Base-by-base conservation (phyloP, 2,329 filamentous ascomycete species). In the Emergomyces orientalis region DNA sequence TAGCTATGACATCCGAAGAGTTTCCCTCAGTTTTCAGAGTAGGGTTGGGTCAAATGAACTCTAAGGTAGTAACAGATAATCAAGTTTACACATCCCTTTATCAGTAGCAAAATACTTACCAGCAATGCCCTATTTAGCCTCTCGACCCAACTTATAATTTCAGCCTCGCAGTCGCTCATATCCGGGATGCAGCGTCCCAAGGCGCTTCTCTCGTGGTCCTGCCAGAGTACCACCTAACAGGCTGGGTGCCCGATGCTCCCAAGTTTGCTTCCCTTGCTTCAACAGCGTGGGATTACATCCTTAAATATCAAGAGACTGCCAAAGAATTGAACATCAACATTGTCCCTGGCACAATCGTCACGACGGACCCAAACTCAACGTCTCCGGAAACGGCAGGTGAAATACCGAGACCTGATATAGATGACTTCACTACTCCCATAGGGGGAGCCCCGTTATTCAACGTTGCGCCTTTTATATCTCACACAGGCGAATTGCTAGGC, bases 191-290 rank as follows among this genome's bases (percentile, higher is more conserved):
- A 11, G 79, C 79, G 11, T 67, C 71, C 0, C 70, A 75, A 39
- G 76, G 75, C 2, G 78, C 76, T 49, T 72, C 84, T 49, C 74
- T 88, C 2, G 86, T 82, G n/a, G 80, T 88, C 4, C 64, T 84
- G 0, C 82, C 80, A 1, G 82, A 84, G 68, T 84, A 83, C 67
- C 81, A 84, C 64, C 73, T 84, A 3, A 79, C 80, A 7, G 80
- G 78, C 65, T 84, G 81, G 81, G 65, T 78, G 0, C 78, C 79
- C 0, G 72, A 78, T 49, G 78, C 82, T 22, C 73, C 77, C 0
- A 70, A 71, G 2, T 83, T 82, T 68, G 71, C 77, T 34, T 67
- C 71, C 2, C 69, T 78, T 0, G 81, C 80, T 66, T 72, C 74
- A 11, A 74, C 80, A 30, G 82, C 80, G 75, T 74, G 80, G 61